A percentile compares a stretch with the other conserved stretches of the same genome.
These are phyloP conservation scores for Parastagonospora nodorum DNA, from an alignment of 2,329 filamentous ascomycete genomes.

Conservation along the genomic window DNA sequence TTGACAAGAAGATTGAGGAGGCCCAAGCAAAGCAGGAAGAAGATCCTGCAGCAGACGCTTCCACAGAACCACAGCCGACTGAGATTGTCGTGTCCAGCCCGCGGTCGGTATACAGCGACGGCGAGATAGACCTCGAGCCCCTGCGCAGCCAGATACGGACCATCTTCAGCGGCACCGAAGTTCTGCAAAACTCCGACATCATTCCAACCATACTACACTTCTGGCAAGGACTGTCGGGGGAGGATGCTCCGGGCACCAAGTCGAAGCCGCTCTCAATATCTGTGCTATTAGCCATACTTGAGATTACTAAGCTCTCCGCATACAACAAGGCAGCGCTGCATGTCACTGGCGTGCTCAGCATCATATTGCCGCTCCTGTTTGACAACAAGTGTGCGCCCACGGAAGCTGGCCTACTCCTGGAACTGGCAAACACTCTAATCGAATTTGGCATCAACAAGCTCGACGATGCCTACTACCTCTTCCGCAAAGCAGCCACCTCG, in stretches of 20 bases:
- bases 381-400: conserved; percentile 39
- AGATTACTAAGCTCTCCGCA: conserved; percentile 41
- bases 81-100: conserved; percentile 36
- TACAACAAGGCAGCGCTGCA: conserved; percentile 47
- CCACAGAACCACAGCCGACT: conserved; percentile 12
- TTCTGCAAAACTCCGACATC: conserved; percentile 48
- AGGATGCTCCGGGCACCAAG: conserved; percentile 35
- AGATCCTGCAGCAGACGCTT: not conserved
- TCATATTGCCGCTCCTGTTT: conserved; percentile 42
- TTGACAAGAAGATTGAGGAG: conserved; percentile 35
- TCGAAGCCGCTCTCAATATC: conserved; percentile 44
- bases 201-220: conserved; percentile 47
- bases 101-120: conserved; percentile 31
- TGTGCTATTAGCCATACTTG: conserved; percentile 42
- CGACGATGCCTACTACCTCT: conserved; percentile 82
- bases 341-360: conserved; percentile 42
- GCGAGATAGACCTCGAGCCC: conserved; percentile 32
- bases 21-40: conserved; percentile 16
- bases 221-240: conserved; percentile 43
- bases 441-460: conserved; percentile 77
- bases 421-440: conserved; percentile 72
- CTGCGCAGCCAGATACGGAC: conserved; percentile 37
- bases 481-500: conserved; percentile 59
- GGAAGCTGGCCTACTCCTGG: conserved; percentile 57
- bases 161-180: conserved; percentile 48